Evolutionary conservation across 202 grass and related monocot genomes (phyloP), one percentile per base, ranked within the genome.

Genomic region (Eragrostis tef): DNA sequence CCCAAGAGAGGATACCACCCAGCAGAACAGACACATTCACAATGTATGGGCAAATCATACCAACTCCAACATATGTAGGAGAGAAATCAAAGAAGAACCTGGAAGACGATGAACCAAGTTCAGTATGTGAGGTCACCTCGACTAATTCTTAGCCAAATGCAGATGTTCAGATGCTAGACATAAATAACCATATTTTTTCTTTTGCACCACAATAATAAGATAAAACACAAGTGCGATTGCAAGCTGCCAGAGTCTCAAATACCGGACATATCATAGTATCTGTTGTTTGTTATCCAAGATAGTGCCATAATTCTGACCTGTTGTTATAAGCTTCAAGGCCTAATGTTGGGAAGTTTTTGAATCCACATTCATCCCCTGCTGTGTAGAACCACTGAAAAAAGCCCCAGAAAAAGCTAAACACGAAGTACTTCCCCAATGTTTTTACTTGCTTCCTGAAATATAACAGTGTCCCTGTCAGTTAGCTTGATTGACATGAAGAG

Each of bases 361-460:
- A 98, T 86, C 92, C 94, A 22, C 92, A 98, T 15, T 80, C 51
- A 71, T 94, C 88, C 69, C 92, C 88, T 42, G 80, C 86, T 21
- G 78, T 93, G 91, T 91, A 98, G 80, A 98, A 98, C 94, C 94
- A 98, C 75, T 94, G 90, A 65, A 94, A 98, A 77, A 94, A 83
- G 24, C 92, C 92, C 94, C 92, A 98, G 24, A 89, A 73, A 84
- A 98, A 98, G 75, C 86, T 93, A 57, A 77, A 59, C 12, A 85
- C 19, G 47, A 98, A 98, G 86, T 89, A 98, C 75, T 88, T 94
- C 39, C 90, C 92, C 60, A 98, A 69, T 43, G 75, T 94, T 57
- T 84, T 90, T 56, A 98, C 92, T 87, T 98, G 94, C 71, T 93
- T 98, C 92, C 94, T 98, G 74, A 86, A 90, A 87, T 63, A 81